phyloP scores from a whole-genome alignment of 305 asterid species.

The Plantago coronopus region DNA sequence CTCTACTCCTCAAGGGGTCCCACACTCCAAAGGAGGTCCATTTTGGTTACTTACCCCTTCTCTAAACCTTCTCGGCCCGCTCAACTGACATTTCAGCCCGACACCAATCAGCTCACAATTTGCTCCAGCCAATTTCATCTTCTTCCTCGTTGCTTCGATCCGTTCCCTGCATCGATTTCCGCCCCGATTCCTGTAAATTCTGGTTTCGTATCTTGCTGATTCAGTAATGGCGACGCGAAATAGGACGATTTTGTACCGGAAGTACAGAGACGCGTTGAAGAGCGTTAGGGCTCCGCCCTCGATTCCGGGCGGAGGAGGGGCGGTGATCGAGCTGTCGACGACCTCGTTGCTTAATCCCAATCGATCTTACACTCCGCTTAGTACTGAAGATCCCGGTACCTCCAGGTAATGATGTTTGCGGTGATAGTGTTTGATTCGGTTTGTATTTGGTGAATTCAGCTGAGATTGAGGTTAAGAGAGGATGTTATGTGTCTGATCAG shows the following conservation, averaged over 20 bases:
- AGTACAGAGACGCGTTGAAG: conserved; percentile 87
- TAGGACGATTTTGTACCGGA: conserved; percentile 74
- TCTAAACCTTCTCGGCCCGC: not conserved
- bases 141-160: too few species aligned
- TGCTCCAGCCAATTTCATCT: too few species aligned
- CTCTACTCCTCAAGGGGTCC: too few species aligned
- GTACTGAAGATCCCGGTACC: conserved; percentile 93
- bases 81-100: conserved; percentile 1
- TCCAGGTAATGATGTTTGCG: conserved; percentile 47
- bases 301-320: conserved; percentile 59
- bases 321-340: conserved; percentile 89
- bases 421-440: not conserved
- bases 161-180: too few species aligned
- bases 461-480: not conserved
- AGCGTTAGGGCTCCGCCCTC: conserved; percentile 80
- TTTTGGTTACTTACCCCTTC: too few species aligned
- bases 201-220: too few species aligned
- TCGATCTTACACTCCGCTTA: conserved; percentile 76
- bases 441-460: not conserved
- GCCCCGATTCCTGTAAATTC: too few species aligned
- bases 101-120: not conserved
- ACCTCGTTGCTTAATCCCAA: conserved; percentile 78
- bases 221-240: conserved; percentile 82
- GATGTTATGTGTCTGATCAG: too few species aligned
- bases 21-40: too few species aligned